Evolutionary conservation across 768 basidiomycete genomes (phyloP).

Genomic region (Fomitopsis pulvina): DNA sequence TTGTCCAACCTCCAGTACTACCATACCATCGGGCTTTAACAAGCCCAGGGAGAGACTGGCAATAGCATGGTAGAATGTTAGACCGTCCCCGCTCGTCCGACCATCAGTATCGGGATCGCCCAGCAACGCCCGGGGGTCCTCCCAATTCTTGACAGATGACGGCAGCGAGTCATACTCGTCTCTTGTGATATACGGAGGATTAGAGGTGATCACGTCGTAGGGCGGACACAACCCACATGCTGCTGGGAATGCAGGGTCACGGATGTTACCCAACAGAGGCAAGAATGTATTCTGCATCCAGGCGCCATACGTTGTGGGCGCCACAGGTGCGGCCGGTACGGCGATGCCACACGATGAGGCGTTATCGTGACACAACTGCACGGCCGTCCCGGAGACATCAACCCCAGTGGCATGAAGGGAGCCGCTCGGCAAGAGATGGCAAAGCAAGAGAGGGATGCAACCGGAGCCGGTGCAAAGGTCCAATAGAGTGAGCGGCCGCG

Average conservation of each 20-base stretch:
- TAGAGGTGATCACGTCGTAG: conserved; percentile 77
- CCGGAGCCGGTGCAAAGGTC: conserved; percentile 94
- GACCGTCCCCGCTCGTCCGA: conserved; percentile 30
- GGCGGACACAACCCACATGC: conserved; percentile 27
- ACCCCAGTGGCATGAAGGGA: conserved; percentile 52
- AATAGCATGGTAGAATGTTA: conserved; percentile 72
- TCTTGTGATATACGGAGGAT: conserved; percentile 81
- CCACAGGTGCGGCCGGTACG: neutral
- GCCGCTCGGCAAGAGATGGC: conserved; percentile 53
- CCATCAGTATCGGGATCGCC: conserved; percentile 47
- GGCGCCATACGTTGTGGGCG: neutral
- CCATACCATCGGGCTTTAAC: conserved; percentile 42
- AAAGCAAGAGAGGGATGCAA: conserved; percentile 85
- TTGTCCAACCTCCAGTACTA: conserved; percentile 79
- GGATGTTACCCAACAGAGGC: conserved; percentile 40
- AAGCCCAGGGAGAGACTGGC: conserved; percentile 33
- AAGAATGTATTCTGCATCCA: conserved; percentile 24
- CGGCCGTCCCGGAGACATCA: conserved; percentile 61
- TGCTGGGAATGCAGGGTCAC: conserved; percentile 16
- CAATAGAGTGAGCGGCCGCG: conserved; percentile 43
- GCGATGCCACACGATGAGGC: conserved; percentile 20
- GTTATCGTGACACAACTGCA: conserved; percentile 43
- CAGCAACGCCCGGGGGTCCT: conserved; percentile 77
- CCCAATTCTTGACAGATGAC: conserved; percentile 65
- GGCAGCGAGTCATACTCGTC: conserved; percentile 58